A percentile compares a stretch with the other conserved stretches of the same genome.
Evolutionary conservation across 208 protist genomes (phyloP).

Genomic region (Trichomonas vaginalis): DNA sequence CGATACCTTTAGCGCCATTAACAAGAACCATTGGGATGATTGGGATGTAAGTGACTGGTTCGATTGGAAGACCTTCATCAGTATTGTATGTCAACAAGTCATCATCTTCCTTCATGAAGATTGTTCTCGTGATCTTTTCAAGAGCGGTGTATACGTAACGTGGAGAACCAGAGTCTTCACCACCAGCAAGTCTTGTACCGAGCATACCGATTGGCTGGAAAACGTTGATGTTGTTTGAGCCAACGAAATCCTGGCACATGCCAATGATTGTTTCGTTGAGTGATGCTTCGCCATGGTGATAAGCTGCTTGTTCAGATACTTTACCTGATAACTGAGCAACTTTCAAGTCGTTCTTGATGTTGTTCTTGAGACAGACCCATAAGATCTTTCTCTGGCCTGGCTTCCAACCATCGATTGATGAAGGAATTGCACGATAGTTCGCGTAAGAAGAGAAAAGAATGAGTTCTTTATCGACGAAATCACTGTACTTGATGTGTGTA

Average conservation of each 20-base stretch:
- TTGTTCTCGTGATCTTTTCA: slow-evolving; percentile 55
- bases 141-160: slow-evolving; percentile 98
- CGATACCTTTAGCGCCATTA: slow-evolving; percentile 96
- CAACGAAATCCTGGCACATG: slow-evolving; percentile 80
- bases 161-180: slow-evolving; percentile 86
- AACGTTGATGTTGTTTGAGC: slow-evolving; percentile 96
- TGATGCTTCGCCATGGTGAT: slow-evolving; percentile 97
- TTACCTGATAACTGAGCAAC: slow-evolving; percentile 97
- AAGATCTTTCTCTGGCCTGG: slow-evolving; percentile 97
- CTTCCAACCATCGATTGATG: slow-evolving; percentile 94
- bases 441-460: slow-evolving; percentile 91
- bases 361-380: slow-evolving; percentile 96
- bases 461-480: slow-evolving; percentile 63
- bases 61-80: slow-evolving; percentile 92
- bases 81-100: slow-evolving; percentile 81
- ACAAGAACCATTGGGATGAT: slow-evolving; percentile 95
- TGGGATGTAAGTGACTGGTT: slow-evolving; percentile 95
- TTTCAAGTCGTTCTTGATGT: slow-evolving; percentile 85
- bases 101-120: slow-evolving; percentile 92
- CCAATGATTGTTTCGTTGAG: slow-evolving; percentile 89
- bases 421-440: slow-evolving; percentile 67
- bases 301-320: slow-evolving; percentile 93
- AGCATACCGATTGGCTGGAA: slow-evolving; percentile 91
- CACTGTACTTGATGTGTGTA: slow-evolving; percentile 19
- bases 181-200: slow-evolving; percentile 86